These are phyloP conservation scores for Cryomyces minteri DNA, from an alignment of 495 filamentous ascomycete genomes.

Conservation along the genomic window DNA sequence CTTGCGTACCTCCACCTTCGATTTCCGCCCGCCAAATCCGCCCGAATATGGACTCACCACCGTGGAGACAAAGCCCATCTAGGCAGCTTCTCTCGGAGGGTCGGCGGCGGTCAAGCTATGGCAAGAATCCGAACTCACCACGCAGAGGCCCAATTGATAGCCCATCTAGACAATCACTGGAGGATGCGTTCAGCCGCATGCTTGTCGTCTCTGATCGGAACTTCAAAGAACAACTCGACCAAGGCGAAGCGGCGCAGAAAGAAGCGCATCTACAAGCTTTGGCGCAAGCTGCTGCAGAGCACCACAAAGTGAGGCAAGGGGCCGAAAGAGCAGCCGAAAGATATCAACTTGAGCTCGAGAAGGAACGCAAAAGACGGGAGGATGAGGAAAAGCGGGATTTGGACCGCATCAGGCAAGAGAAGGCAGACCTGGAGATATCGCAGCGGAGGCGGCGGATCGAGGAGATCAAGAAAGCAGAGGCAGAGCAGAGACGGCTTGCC, in stretches of 20 bases:
- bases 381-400: slow-evolving; percentile 10
- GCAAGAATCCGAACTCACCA: background rate
- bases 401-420: slow-evolving; percentile 4
- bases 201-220: slow-evolving; percentile 8
- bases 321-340: slow-evolving; percentile 10
- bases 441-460: slow-evolving; percentile 1
- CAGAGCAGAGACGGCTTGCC: background rate
- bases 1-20: too few relatives aligned
- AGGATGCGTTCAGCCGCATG: slow-evolving; percentile 13
- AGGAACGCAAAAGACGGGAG: slow-evolving; percentile 7
- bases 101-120: background rate
- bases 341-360: slow-evolving; percentile 7
- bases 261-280: slow-evolving; percentile 4
- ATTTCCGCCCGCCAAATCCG: too few relatives aligned
- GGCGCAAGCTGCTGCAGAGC: slow-evolving; percentile 5
- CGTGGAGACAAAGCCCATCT: slow-evolving; percentile 4
- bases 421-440: slow-evolving; percentile 4
- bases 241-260: slow-evolving; percentile 3
- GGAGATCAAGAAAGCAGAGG: slow-evolving; percentile 3
- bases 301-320: slow-evolving; percentile 8
- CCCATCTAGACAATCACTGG: slow-evolving; percentile 8
- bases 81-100: background rate
- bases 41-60: background rate
- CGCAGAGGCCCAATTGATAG: background rate
- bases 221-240: slow-evolving; percentile 5